Percentiles rank a stretch among this genome's conserved stretches.
Evolutionary conservation across 2,329 filamentous ascomycete species (phyloP).

Genomic region (Fusarium sp.): DNA sequence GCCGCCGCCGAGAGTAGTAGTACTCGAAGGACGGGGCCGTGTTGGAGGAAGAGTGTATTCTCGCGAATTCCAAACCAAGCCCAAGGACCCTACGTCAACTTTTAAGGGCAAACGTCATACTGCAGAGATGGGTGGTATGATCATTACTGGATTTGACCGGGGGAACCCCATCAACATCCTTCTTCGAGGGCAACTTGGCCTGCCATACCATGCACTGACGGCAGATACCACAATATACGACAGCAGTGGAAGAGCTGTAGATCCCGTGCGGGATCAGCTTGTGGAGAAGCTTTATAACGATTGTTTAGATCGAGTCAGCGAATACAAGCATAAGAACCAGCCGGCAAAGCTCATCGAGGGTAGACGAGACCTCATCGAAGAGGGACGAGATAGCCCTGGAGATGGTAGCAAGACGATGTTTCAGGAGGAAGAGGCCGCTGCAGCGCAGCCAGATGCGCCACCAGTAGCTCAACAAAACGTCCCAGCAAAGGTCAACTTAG

Average conservation of each 20-base stretch:
- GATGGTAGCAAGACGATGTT: slow-evolving; percentile 79
- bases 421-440: slow-evolving; percentile 78
- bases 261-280: slow-evolving; percentile 82
- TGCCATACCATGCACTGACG: slow-evolving; percentile 87
- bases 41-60: slow-evolving; percentile 96
- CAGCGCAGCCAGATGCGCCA: slow-evolving; percentile 70
- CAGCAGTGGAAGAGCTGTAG: slow-evolving; percentile 81
- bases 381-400: slow-evolving; percentile 82
- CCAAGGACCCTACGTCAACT: slow-evolving; percentile 63
- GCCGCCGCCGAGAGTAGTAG: slow-evolving; percentile 78
- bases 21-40: slow-evolving; percentile 89
- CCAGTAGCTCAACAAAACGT: slow-evolving; percentile 69
- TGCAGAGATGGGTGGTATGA: slow-evolving; percentile 97
- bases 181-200: slow-evolving; percentile 88
- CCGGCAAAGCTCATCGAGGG: slow-evolving; percentile 83
- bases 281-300: slow-evolving; percentile 96
- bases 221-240: slow-evolving; percentile 93
- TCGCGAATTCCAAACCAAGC: slow-evolving; percentile 74
- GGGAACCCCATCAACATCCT: slow-evolving; percentile 95
- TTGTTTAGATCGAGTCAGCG: slow-evolving; percentile 90
- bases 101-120: slow-evolving; percentile 77
- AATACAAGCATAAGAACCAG: slow-evolving; percentile 85
- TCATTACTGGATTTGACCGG: slow-evolving; percentile 95
- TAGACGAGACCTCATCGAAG: slow-evolving; percentile 84
- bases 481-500: slow-evolving; percentile 68